Percentiles rank a stretch among this genome's conserved stretches.
Conservation (phyloP, 2,329 filamentous ascomycete species). For the Rhinocladiella similis region DNA sequence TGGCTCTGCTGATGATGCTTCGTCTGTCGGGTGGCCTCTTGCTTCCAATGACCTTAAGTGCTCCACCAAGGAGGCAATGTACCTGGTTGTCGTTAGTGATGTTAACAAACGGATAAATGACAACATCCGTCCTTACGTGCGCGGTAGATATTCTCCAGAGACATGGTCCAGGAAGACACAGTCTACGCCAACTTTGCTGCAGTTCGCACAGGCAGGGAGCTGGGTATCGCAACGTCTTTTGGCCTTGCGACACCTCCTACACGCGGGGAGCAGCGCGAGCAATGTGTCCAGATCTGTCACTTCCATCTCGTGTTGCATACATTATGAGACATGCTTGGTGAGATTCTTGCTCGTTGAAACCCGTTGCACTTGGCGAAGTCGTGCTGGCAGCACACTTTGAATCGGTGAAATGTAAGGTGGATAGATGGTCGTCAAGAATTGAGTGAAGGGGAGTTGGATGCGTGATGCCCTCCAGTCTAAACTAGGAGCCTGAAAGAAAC, state of each 20-base stretch:
- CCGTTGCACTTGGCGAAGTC: too few relatives aligned
- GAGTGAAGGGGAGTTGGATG: too few relatives aligned
- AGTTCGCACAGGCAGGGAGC: constrained; percentile 7
- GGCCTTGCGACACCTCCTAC: constrained; percentile 1
- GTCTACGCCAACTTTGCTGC: constrained; percentile 7
- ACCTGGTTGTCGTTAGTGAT: background rate
- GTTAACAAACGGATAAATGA: background rate
- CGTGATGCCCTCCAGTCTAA: too few relatives aligned
- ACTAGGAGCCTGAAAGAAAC: too few relatives aligned
- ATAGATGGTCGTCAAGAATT: too few relatives aligned
- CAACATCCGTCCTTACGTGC: background rate
- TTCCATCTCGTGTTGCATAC: background rate
- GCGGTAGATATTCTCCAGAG: constrained; percentile 6
- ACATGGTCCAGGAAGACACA: constrained; percentile 11
- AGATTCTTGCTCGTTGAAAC: background rate
- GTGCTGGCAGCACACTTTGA: too few relatives aligned
- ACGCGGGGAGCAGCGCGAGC: constrained; percentile 2
- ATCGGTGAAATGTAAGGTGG: too few relatives aligned
- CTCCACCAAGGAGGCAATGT: constrained; percentile 6
- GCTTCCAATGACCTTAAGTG: constrained; percentile 2
- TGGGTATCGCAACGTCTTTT: constrained; percentile 6
- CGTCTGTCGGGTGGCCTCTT: background rate
- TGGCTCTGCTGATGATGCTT: background rate
- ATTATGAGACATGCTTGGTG: background rate
- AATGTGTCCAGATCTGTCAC: constrained; percentile 3